phyloP scores from a whole-genome alignment of 306 rosid species.

The Cicer cuneatum region DNA sequence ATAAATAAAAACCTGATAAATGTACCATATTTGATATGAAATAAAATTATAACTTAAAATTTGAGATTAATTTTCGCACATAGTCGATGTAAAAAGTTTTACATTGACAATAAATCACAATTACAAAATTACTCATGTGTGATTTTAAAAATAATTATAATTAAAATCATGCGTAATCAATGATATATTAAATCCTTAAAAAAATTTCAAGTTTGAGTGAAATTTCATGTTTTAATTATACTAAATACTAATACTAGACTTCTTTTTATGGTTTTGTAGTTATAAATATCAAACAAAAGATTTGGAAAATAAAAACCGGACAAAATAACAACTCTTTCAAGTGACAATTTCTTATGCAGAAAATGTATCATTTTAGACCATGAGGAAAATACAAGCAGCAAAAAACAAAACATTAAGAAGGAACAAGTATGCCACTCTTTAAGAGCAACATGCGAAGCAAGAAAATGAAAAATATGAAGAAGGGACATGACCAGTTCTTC shows the following conservation, averaged over 20 bases:
- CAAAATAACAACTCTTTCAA: slow-evolving; percentile 34
- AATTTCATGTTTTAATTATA: background rate
- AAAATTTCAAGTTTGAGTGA: background rate
- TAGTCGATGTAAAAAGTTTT: no score
- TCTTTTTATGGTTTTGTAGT: background rate
- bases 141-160: no score
- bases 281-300: slow-evolving; percentile 8
- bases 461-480: slow-evolving; percentile 60
- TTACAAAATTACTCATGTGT: no score
- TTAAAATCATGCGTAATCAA: no score
- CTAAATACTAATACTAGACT: background rate
- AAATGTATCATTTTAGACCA: slow-evolving; percentile 30
- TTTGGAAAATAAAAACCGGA: background rate
- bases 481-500: slow-evolving; percentile 84
- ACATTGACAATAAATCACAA: no score
- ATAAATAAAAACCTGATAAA: no score
- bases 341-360: slow-evolving; percentile 44
- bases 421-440: slow-evolving; percentile 35
- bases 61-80: no score
- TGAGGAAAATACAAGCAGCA: slow-evolving; percentile 36
- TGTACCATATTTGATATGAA: background rate
- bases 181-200: no score
- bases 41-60: background rate
- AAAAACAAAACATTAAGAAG: slow-evolving; percentile 29
- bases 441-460: slow-evolving; percentile 77